Evolutionary conservation across 1,139 yeast genomes (phyloP), one percentile per base, ranked within the genome.

Genomic region (Suhomyces atakaporum): DNA sequence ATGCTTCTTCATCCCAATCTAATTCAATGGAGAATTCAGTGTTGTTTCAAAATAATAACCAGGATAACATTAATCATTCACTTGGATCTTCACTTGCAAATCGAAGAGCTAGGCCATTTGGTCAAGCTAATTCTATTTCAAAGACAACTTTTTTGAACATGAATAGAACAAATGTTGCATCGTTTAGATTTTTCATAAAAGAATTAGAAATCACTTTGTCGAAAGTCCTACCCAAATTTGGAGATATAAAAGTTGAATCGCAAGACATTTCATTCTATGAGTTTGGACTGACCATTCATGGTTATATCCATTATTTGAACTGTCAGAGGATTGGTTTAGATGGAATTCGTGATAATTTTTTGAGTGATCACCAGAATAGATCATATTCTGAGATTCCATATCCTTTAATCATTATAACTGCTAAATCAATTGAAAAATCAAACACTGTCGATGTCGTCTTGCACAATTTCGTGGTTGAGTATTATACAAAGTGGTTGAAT

Each of bases 401-500:
- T 21, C 69, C 71, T 1, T 46, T 61, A 38, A 42, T 63, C 3
- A 29, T 59, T 12, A 32, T 64, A n/a, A 49, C 45, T 16, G 36
- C 43, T 7, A 58, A 54, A 35, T 33, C 42, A 2, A 36, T 29
- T 26, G 66, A 62, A 4, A 56, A 51, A 24, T 33, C 39, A 0
- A 47, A 44, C 5, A 46, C 49, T 5, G 34, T 63, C 10, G 75
- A 70, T 16, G 37, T 78, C 2, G 61, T 66, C 16, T 43, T 78
- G n/a, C 61, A 73, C 30, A 74, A 77, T 37, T 40, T 74, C 10
- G 42, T 63, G 12, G 14, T 81, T 3, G 77, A 77, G 27, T 80
- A 79, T 43, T 73, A 76, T 49, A 75, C 87, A 0, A 54, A 60
- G 18, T 82, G 88, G 89, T 49, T 81, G 27, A 45, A 33, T 3